Percentiles rank a stretch among this genome's conserved stretches.
These are phyloP conservation scores for Verticillium nubilum DNA, from an alignment of 2,329 filamentous ascomycete species.

Conservation along the genomic window DNA sequence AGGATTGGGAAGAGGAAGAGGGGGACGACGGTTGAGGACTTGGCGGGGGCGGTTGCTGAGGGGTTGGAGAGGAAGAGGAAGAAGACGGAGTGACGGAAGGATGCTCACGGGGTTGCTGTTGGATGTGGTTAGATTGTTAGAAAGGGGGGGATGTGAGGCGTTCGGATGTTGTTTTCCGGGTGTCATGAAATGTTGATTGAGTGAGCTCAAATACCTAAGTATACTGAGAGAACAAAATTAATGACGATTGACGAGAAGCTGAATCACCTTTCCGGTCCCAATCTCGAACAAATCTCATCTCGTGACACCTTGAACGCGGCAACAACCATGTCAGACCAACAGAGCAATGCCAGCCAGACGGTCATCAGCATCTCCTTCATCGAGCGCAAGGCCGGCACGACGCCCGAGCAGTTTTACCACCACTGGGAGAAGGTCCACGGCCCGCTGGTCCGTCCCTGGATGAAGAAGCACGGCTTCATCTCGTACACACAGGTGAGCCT, in stretches of 20 bases:
- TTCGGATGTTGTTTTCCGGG: background rate
- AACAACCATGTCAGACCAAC: background rate
- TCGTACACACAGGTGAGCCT: conserved; percentile 23
- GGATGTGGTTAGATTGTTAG: no score
- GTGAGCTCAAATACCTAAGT: no score
- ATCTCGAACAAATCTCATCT: no score
- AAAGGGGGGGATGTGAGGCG: background rate
- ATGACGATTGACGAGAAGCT: no score
- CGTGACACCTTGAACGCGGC: background rate
- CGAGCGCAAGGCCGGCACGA: conserved; percentile 20
- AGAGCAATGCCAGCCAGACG: background rate
- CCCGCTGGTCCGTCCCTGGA: conserved; percentile 25
- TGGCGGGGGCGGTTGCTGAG: conserved; percentile 43
- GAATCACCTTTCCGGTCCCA: no score
- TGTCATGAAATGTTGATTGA: background rate
- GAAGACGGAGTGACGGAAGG: conserved; percentile 18
- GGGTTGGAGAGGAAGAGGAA: conserved; percentile 40
- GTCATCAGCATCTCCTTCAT: conserved; percentile 16
- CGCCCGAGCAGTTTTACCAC: conserved; percentile 24
- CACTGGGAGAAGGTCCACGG: conserved; percentile 26
- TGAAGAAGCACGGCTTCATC: conserved; percentile 23
- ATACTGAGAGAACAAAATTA: background rate
- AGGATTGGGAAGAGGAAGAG: conserved; percentile 50
- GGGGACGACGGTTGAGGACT: conserved; percentile 52
- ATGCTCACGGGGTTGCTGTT: no score